Evolutionary conservation across 169 alveolate genomes (phyloP).

Genomic region (Nephromyces sp.): DNA sequence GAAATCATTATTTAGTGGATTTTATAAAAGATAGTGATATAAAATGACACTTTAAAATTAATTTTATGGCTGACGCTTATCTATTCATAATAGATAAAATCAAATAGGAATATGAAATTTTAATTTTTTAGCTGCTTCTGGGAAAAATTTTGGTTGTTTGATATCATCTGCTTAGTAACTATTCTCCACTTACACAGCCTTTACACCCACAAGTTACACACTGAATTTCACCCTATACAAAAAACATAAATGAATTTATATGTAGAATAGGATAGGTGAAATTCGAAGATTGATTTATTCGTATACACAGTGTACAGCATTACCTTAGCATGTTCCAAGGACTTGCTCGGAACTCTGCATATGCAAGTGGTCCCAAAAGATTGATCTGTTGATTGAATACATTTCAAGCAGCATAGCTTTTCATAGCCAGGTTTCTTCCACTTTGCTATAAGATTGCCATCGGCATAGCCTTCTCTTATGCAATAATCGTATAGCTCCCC

Average conservation of each 20-base stretch:
- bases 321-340: constrained; percentile 68
- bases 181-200: constrained; percentile 85
- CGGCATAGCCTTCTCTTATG: constrained; percentile 89
- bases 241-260: background rate
- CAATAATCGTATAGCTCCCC: constrained; percentile 93
- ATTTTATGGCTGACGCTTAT: too few relatives aligned
- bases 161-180: too few relatives aligned
- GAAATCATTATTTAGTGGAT: too few relatives aligned
- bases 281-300: background rate
- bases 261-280: background rate
- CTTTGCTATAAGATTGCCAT: constrained; percentile 90
- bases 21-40: too few relatives aligned
- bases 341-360: constrained; percentile 95
- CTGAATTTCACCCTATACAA: constrained; percentile 61
- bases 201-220: constrained; percentile 97
- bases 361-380: constrained; percentile 91
- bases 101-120: too few relatives aligned
- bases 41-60: too few relatives aligned
- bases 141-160: too few relatives aligned
- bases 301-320: background rate
- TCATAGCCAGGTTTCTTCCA: constrained; percentile 98
- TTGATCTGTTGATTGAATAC: constrained; percentile 64
- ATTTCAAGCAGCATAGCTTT: constrained; percentile 86
- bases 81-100: too few relatives aligned
- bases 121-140: too few relatives aligned